Evolutionary conservation across 345 rosid genomes (phyloP).

Genomic region (Citrus hindsii): DNA sequence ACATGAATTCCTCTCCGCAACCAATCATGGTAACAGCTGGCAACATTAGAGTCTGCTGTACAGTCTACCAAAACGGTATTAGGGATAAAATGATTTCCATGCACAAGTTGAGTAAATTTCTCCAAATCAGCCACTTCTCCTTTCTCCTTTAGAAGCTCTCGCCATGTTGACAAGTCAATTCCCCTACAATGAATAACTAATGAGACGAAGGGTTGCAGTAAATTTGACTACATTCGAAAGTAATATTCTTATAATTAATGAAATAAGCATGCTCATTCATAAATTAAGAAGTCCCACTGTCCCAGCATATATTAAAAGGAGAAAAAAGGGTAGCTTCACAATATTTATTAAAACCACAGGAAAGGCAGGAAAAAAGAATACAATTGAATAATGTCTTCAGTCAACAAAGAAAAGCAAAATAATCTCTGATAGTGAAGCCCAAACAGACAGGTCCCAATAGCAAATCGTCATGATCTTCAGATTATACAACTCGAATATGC

Average conservation of each 20-base stretch:
- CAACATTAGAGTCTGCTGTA: constrained; percentile 86
- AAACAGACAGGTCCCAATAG: not conserved
- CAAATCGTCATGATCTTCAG: not conserved
- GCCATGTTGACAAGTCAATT: constrained; percentile 82
- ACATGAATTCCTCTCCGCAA: constrained; percentile 90
- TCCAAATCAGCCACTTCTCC: constrained; percentile 77
- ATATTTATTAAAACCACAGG: not conserved
- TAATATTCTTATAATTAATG: not conserved
- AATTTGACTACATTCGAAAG: not conserved
- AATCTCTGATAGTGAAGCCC: not conserved
- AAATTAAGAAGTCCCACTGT: not conserved
- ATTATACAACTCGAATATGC: not conserved
- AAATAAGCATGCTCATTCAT: not conserved
- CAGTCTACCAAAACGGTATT: constrained; percentile 96
- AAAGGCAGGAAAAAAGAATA: not conserved
- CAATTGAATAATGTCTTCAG: not conserved
- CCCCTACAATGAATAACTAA: constrained; percentile 48
- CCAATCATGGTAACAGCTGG: constrained; percentile 80
- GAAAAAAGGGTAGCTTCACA: not conserved
- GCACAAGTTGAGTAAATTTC: constrained; percentile 76
- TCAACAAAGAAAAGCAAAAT: not conserved
- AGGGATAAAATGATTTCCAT: constrained; percentile 89
- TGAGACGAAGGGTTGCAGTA: not conserved
- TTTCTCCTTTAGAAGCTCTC: constrained; percentile 57
- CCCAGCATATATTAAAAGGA: not conserved